These are phyloP conservation scores for Akanthomyces muscarius DNA, from an alignment of 2,329 filamentous ascomycete species.

Conservation along the genomic window DNA sequence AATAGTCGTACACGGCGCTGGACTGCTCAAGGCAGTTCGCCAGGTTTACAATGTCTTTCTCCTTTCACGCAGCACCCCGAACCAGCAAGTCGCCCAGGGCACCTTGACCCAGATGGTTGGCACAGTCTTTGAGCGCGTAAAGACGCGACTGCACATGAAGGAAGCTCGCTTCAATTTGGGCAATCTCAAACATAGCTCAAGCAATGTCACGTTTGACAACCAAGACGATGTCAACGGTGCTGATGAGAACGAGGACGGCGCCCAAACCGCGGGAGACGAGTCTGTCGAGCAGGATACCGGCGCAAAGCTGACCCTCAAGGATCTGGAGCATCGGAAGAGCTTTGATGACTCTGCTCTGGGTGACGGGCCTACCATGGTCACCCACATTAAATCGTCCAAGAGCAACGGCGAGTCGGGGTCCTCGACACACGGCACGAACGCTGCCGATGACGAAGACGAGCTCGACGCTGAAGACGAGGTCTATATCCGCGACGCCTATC, in stretches of 20 bases:
- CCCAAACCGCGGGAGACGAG: conserved; percentile 28
- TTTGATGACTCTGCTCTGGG: conserved; percentile 65
- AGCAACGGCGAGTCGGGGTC: conserved; percentile 35
- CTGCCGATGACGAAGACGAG: conserved; percentile 54
- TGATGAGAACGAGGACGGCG: conserved; percentile 32
- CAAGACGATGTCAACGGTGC: conserved; percentile 36
- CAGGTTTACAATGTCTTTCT: conserved; percentile 99
- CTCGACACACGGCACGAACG: conserved; percentile 20
- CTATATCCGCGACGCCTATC: conserved; percentile 93
- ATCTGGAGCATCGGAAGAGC: conserved; percentile 63
- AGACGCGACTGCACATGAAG: conserved; percentile 79
- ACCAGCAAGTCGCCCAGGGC: conserved; percentile 95
- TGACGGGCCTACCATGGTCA: conserved; percentile 64
- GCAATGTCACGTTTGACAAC: conserved; percentile 48
- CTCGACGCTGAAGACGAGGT: conserved; percentile 82
- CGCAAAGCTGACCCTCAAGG: conserved; percentile 61
- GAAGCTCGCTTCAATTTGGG: conserved; percentile 64
- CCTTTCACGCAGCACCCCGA: conserved; percentile 86
- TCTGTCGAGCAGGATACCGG: conserved; percentile 31
- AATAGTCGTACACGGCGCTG: conserved; percentile 95
- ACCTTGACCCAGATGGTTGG: conserved; percentile 98
- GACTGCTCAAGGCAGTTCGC: conserved; percentile 90
- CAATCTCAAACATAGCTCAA: conserved; percentile 49
- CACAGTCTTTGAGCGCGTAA: conserved; percentile 94
- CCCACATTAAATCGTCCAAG: conserved; percentile 51